Conservation (phyloP, 2,329 filamentous ascomycete species). For the Mariannaea elegans region DNA sequence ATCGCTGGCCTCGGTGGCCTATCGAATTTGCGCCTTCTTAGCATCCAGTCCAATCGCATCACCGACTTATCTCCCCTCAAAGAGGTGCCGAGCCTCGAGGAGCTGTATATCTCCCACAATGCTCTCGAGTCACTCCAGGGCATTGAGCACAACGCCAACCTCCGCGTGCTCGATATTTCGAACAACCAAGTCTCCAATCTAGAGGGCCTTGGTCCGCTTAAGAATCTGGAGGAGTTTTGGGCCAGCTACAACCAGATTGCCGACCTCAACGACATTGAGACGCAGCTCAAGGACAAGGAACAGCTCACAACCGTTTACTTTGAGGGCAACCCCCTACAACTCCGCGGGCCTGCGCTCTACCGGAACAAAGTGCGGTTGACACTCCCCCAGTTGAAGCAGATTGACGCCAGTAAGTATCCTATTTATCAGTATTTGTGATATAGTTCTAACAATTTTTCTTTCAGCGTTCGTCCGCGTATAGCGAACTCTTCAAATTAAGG, state of each 20-base stretch:
- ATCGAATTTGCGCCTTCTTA: constrained; percentile 83
- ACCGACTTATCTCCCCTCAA: constrained; percentile 78
- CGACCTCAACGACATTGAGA: constrained; percentile 85
- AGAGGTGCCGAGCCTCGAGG: constrained; percentile 80
- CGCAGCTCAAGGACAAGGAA: constrained; percentile 79
- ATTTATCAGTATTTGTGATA: not conserved
- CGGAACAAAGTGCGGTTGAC: constrained; percentile 92
- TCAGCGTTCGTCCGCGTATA: constrained; percentile 47
- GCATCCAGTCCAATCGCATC: constrained; percentile 95
- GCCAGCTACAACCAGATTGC: constrained; percentile 86
- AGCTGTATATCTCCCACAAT: constrained; percentile 97
- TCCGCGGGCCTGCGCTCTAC: constrained; percentile 82
- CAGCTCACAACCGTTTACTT: constrained; percentile 92
- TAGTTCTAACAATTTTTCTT: not conserved
- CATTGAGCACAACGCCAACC: constrained; percentile 70
- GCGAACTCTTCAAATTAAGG: constrained; percentile 7
- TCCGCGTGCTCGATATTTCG: constrained; percentile 87
- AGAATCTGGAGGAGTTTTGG: constrained; percentile 89
- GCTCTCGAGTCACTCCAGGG: constrained; percentile 81
- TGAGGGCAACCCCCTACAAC: constrained; percentile 91
- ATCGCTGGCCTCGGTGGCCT: constrained; percentile 80
- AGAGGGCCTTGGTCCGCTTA: constrained; percentile 73
- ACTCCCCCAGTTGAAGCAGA: constrained; percentile 87
- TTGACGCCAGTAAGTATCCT: constrained; percentile 88
- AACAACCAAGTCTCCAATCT: constrained; percentile 85